phyloP scores from a whole-genome alignment of 768 basidiomycete species.

The Pholiota molesta region DNA sequence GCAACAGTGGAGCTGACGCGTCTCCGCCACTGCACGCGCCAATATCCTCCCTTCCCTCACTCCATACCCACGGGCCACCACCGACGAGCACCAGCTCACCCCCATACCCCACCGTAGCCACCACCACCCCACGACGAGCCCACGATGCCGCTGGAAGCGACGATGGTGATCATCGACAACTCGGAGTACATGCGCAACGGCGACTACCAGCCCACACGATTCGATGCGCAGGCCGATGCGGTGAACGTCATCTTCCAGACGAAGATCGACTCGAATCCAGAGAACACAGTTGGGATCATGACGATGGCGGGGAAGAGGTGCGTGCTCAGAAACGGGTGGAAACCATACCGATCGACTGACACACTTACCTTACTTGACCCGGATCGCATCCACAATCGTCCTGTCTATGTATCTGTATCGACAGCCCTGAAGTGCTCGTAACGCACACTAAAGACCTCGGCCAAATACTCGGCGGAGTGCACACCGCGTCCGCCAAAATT shows the following conservation, averaged over 20 bases:
- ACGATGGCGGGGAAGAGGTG: slow-evolving; percentile 97
- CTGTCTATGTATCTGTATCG: not conserved
- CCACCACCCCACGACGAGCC: slow-evolving; percentile 5
- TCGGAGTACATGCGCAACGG: slow-evolving; percentile 98
- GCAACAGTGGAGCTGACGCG: slow-evolving; percentile 8
- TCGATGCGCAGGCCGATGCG: slow-evolving; percentile 90
- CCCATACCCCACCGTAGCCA: not conserved
- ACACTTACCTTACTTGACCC: not conserved
- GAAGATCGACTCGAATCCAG: slow-evolving; percentile 95
- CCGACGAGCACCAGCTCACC: no score
- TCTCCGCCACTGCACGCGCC: not conserved
- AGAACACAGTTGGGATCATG: slow-evolving; percentile 97
- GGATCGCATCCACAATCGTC: not conserved
- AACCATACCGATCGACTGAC: not conserved
- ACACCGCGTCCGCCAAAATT: slow-evolving; percentile 69
- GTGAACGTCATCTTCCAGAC: slow-evolving; percentile 88
- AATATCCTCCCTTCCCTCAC: slow-evolving; percentile 2
- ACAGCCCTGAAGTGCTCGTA: slow-evolving; percentile 92
- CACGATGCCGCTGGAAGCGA: slow-evolving; percentile 95
- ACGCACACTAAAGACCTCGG: slow-evolving; percentile 96
- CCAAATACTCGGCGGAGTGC: slow-evolving; percentile 82
- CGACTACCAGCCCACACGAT: slow-evolving; percentile 85
- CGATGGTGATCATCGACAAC: slow-evolving; percentile 97
- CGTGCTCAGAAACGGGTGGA: not conserved
- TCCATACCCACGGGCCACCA: not conserved